Conservation (phyloP, 306 rosid genomes). For the Luffa acutangula region DNA sequence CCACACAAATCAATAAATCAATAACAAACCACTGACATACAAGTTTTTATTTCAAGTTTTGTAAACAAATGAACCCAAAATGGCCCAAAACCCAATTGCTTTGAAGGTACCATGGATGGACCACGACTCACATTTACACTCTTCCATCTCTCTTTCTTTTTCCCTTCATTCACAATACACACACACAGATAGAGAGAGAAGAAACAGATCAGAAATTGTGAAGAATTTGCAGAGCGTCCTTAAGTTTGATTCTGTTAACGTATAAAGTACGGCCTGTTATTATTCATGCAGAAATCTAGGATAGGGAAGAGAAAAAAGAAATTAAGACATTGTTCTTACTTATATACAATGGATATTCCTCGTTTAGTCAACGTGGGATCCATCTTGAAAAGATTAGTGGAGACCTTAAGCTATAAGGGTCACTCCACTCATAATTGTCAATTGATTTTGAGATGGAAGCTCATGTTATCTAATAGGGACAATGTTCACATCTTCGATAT, state of each 20-base stretch:
- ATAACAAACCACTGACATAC: constrained; percentile 6
- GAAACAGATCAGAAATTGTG: neutral
- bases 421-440: no score
- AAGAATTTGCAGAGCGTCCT: neutral
- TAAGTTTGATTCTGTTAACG: neutral
- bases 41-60: neutral
- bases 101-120: neutral
- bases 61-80: neutral
- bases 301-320: neutral
- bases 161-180: no score
- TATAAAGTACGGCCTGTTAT: neutral
- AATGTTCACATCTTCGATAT: no score
- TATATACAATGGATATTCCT: no score
- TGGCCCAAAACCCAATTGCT: neutral
- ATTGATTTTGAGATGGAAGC: no score
- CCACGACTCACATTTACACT: neutral
- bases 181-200: no score
- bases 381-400: no score
- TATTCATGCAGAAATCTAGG: neutral
- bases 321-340: no score
- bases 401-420: no score
- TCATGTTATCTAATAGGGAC: no score
- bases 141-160: no score
- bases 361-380: no score
- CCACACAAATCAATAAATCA: neutral